phyloP scores from a whole-genome alignment of 192 early-diverging fungal species.

The Coemansia umbellata region DNA sequence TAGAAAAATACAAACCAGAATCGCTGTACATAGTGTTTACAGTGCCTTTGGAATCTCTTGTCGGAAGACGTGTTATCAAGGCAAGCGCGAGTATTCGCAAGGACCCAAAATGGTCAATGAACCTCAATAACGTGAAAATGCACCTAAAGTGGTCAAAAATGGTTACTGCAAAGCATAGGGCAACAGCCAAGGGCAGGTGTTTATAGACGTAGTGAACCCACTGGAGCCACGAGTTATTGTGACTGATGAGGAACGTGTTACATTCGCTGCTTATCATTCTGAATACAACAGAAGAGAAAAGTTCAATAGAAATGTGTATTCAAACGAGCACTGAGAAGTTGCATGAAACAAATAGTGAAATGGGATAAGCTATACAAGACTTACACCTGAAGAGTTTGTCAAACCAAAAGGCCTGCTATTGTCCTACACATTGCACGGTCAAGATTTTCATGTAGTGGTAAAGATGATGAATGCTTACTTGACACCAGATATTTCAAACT shows the following conservation, averaged over 20 bases:
- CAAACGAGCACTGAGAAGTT: background rate
- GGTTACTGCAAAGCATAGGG: background rate
- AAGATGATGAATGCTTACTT: conserved; percentile 64
- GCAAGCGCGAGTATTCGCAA: background rate
- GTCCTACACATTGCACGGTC: conserved; percentile 23
- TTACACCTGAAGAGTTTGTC: conserved; percentile 10
- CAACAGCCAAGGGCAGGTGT: conserved; percentile 5
- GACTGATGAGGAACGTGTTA: background rate
- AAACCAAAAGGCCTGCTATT: conserved; percentile 9
- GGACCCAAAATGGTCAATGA: background rate
- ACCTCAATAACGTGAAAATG: background rate
- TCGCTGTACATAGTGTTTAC: background rate
- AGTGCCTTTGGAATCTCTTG: background rate
- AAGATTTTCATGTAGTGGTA: conserved; percentile 56
- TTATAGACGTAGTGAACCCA: conserved; percentile 1
- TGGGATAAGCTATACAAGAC: conserved; percentile 12
- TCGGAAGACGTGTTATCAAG: background rate
- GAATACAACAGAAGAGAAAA: background rate
- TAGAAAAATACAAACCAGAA: background rate
- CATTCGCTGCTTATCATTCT: background rate
- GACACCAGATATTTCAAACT: conserved; percentile 56
- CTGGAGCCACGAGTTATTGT: background rate
- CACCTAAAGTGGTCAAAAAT: background rate
- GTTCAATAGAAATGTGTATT: background rate
- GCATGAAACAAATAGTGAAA: background rate